phyloP scores from a whole-genome alignment of 2,329 filamentous ascomycete genomes.

The Seiridium cupressi region DNA sequence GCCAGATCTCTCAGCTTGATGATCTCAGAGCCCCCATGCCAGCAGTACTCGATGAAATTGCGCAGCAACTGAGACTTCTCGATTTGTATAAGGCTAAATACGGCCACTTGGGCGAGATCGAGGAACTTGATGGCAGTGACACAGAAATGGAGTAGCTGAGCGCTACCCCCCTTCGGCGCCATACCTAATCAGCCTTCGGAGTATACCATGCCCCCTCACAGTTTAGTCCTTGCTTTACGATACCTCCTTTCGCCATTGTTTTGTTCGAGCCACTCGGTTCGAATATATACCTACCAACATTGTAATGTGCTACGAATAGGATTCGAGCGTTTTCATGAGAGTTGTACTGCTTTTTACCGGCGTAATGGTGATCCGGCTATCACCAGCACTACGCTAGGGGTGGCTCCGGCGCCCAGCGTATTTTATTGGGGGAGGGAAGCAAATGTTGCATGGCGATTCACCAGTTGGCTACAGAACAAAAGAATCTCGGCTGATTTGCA shows the following conservation, averaged over 20 bases:
- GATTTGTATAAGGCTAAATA: conserved; percentile 56
- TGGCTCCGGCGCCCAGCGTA: too few relatives aligned
- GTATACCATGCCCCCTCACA: background rate
- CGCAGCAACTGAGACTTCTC: conserved; percentile 62
- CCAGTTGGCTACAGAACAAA: background rate
- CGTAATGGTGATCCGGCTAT: background rate
- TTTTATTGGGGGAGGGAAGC: background rate
- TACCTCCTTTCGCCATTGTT: conserved; percentile 6
- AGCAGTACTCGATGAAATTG: conserved; percentile 63
- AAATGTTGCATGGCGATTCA: background rate
- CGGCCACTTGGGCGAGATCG: conserved; percentile 38
- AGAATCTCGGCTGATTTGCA: background rate
- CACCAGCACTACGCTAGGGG: too few relatives aligned
- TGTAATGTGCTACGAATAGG: conserved; percentile 10
- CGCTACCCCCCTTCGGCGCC: background rate
- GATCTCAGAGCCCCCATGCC: conserved; percentile 77
- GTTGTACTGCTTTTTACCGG: background rate
- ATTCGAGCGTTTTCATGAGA: background rate
- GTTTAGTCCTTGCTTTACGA: background rate
- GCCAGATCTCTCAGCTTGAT: conserved; percentile 59
- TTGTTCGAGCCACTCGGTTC: conserved; percentile 6
- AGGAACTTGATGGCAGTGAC: conserved; percentile 31
- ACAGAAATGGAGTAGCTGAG: conserved; percentile 29
- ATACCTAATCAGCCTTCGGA: background rate
- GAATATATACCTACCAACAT: conserved; percentile 11